phyloP scores from a whole-genome alignment of 768 basidiomycete species.

The Russula lepida region DNA sequence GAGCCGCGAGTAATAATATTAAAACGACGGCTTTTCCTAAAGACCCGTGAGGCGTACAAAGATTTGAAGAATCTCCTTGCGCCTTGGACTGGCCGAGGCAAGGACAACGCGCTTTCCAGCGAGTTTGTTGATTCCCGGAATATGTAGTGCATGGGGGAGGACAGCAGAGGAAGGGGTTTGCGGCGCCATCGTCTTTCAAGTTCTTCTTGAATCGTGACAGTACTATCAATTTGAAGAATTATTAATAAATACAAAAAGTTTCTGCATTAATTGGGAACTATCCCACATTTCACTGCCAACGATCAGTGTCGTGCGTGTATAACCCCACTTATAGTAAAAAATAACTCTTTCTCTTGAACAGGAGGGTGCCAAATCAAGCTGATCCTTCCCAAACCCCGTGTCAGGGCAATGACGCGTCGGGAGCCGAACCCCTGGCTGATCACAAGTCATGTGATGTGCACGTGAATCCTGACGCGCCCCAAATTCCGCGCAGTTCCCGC shows the following conservation, averaged over 20 bases:
- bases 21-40: background rate
- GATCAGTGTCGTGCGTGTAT: background rate
- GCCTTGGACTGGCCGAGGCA: constrained; percentile 79
- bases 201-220: too few species aligned
- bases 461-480: background rate
- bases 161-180: constrained; percentile 28
- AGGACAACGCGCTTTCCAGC: constrained; percentile 70
- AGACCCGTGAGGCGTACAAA: constrained; percentile 44
- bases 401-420: background rate
- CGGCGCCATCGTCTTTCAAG: constrained; percentile 4
- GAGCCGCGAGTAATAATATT: background rate
- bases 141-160: constrained; percentile 54
- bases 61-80: constrained; percentile 72
- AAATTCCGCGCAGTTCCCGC: background rate
- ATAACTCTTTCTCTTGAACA: background rate
- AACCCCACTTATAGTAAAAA: too few species aligned
- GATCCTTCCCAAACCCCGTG: background rate
- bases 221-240: too few species aligned
- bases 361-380: background rate
- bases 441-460: background rate
- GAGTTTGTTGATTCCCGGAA: constrained; percentile 58
- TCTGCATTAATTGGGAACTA: too few species aligned
- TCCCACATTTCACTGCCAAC: background rate
- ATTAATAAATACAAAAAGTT: too few species aligned
- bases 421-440: too few species aligned